Percentiles rank a stretch among this genome's conserved stretches.
Evolutionary conservation across 768 basidiomycete species (phyloP).

Genomic region (Amanita molliuscula): DNA sequence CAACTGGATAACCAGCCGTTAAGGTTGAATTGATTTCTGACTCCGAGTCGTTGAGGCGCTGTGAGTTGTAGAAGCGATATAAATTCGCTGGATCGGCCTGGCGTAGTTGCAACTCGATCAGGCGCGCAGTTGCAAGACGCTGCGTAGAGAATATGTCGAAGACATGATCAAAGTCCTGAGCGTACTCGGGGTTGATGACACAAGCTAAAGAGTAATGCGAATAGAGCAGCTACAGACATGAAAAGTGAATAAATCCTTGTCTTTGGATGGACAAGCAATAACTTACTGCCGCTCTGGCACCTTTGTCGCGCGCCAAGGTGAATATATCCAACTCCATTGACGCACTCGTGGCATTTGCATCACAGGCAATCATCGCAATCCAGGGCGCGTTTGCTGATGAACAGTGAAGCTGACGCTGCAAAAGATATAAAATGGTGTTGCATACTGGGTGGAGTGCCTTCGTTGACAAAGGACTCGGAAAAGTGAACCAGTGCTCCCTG

Average conservation of each 20-base stretch:
- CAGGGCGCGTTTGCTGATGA: constrained; percentile 66
- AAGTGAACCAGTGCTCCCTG: constrained; percentile 84
- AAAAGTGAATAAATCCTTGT: background rate
- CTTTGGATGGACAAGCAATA: background rate
- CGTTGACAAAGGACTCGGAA: constrained; percentile 44
- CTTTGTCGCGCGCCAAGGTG: constrained; percentile 66
- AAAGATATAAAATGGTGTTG: constrained; percentile 3
- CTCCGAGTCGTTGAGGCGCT: constrained; percentile 46
- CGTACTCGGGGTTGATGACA: constrained; percentile 64
- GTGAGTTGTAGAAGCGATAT: constrained; percentile 49
- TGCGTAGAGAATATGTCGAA: constrained; percentile 75
- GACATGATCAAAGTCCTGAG: constrained; percentile 53
- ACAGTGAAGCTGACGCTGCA: constrained; percentile 6
- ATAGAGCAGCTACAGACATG: constrained; percentile 53
- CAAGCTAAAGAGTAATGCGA: constrained; percentile 66
- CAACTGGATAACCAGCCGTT: constrained; percentile 26
- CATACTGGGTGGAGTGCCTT: constrained; percentile 39
- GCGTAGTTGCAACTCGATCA: constrained; percentile 46
- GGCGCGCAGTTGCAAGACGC: constrained; percentile 44
- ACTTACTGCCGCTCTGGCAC: constrained; percentile 72
- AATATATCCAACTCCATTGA: constrained; percentile 65
- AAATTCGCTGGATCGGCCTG: constrained; percentile 45
- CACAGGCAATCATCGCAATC: constrained; percentile 86
- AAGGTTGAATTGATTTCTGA: constrained; percentile 33
- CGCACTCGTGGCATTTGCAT: constrained; percentile 59